Base-by-base conservation (phyloP, 73 alveolate genomes). In the Paramecium sexaurelia region DNA sequence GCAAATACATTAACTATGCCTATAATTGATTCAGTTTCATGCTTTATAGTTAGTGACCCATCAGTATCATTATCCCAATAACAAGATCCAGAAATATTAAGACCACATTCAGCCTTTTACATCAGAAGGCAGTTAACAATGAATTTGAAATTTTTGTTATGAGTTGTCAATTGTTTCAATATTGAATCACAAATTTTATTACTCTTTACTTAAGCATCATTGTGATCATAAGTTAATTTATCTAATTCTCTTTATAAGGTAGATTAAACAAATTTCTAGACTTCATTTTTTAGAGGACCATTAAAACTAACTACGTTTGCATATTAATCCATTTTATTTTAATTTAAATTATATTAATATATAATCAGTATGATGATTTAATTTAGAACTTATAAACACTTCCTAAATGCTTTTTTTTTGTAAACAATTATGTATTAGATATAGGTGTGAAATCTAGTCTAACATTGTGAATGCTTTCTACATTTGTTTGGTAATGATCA, bases 41-140 rank as follows among this genome's bases (percentile, higher is more conserved):
- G 95, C 82, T 94, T 95, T 41, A 95, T 95, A 36, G 97, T 92
- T 20, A 95, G 61, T 20, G 95, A 92, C 10, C 97, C 98, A 91
- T 95, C 98, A 71, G 95, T 92, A 19, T 95, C 95, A 43, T 94
- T 95, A 87, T 95, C 95, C 98, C 98, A 95, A 82, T 85, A 95
- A 84, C 98, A 95, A n/a, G 98, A 93, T 33, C 95, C 95, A 40
- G 95, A 56, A 39, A 96, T 92, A 66, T 94, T 95, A 9, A 96
- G 92, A 6, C 97, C 96, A 19, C 97, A 96, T 29, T 96, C 97
- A 61, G 95, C 95, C 84, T 96, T 96, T 85, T 96, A 95, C 96
- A 96, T 93, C 56, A 96, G 85, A 57, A 94, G 84, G 61, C 97
- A 91, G 83, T 86, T 85, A 29, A 95, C 96, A 26, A 92, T 92